Base-by-base conservation (phyloP, 768 basidiomycete genomes). In the Cystofilobasidium bisporidii region DNA sequence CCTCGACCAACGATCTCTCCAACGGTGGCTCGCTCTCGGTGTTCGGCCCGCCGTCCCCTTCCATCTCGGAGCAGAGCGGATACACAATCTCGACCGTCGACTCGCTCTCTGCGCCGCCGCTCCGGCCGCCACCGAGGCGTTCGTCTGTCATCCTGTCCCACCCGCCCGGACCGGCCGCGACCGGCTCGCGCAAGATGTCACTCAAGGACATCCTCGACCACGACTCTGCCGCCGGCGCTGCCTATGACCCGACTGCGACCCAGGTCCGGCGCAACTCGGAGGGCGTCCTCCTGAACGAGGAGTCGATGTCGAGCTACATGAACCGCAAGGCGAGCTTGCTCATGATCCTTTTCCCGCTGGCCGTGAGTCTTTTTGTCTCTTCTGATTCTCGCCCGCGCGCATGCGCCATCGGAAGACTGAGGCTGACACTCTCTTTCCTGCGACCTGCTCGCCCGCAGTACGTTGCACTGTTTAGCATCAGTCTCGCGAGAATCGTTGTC, bases 301-400 rank as follows among this genome's bases (percentile, higher is more conserved):
- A 68, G 61, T 55, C 48, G 26, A 26, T 68, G 45, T 62, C 38
- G 24, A 61, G 61, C 38, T 68, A 63, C 32, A 43, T 68, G 61
- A 68, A 68, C 40, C 55, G 67, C 24, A 68, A 68, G 45, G 67
- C 67, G 14, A 33, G 30, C 41, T 18, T 68, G 55, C 32, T 68
- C 36, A 68, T 68, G 67, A 68, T 68, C 36, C 53, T 68, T 1
- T 68, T 68, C 28, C 67, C 67, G 4, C 15, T 68, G 12, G 62
- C 61, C 33, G 58, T 61, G n/a, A 22, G 45, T 59, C 26, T 8
- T 33, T 58, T 45, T 40, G n/a, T n/a, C n/a, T n/a, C n/a, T n/a
- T n/a, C n/a, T n/a, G n/a, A 10, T 57, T 12, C 20, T 59, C 38
- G 40, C 11, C 40, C 14, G 32, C 40, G 3, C 58, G 33, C 32